Evolutionary conservation across 176 grass and related monocot species (phyloP), one percentile per base, ranked within the genome.

Genomic region (Paspalum vaginatum): DNA sequence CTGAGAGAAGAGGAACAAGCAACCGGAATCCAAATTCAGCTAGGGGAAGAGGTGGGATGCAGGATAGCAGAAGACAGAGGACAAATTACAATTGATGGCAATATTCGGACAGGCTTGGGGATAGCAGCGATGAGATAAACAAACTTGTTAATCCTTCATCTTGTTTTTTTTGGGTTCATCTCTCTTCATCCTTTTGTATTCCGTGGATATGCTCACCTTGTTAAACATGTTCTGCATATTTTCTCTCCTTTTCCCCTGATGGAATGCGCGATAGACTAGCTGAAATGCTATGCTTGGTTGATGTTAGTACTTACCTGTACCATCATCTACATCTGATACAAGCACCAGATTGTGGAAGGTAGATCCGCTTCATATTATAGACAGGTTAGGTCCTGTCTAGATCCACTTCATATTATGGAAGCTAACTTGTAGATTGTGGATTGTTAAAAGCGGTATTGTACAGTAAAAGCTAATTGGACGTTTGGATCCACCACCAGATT

Each of bases 1-100:
- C 46, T 32, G 56, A 70, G 56, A 87, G 85, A 25, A 56, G 85
- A 77, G 85, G 85, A 82, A 87, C 72, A 82, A 87, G 85, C 79
- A 71, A 61, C 47, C 25, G 46, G 65, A 87, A 56, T 55, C 77
- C 65, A 2, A 82, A 56, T 70, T 46, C 78, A 18, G 45, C 62
- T 27, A 52, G 52, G 44, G 85, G 72, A 70, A 61, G 85, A 64
- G 66, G 79, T 64, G 66, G 85, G 49, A 15, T 63, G 55, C 65
- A 77, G 12, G 67, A 81, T 63, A 46, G 72, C 85, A 82, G 85
- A 39, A 77, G 56, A 14, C 46, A 71, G 11, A 68, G 79, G 58
- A 47, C 52, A 46, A 6, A 70, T 38, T 63, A 40, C 65, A 71
- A 22, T 47, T 54, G 51, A 79, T 79, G 20, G 13, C 45, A 43